Evolutionary conservation across 192 early-diverging fungal species (phyloP).

Genomic region (Backusella sp.): DNA sequence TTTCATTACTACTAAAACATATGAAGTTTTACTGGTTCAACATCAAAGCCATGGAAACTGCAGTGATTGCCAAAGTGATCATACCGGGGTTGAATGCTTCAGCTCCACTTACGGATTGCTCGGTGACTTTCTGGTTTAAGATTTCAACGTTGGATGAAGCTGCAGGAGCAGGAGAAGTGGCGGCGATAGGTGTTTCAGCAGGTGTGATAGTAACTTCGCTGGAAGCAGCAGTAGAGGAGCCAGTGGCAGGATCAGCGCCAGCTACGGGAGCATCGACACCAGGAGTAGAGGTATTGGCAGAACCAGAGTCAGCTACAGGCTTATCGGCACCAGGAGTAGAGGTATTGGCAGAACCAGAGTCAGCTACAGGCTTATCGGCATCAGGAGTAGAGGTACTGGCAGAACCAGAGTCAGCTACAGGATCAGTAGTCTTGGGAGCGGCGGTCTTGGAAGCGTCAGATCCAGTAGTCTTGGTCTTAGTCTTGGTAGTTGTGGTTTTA

Average conservation of each 20-base stretch:
- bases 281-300: not conserved
- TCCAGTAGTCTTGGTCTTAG: not conserved
- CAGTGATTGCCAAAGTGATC: not conserved
- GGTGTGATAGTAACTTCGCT: not conserved
- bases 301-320: not conserved
- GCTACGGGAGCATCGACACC: not conserved
- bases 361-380: not conserved
- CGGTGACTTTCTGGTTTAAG: conserved; percentile 9
- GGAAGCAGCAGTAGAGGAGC: conserved; percentile 9
- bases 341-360: not conserved
- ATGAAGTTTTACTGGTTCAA: not conserved
- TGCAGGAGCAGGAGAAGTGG: not conserved
- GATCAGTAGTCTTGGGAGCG: not conserved
- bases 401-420: not conserved
- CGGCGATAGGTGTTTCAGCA: not conserved
- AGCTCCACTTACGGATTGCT: conserved; percentile 23
- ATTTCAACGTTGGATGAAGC: conserved; percentile 1
- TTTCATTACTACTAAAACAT: conserved; percentile 3
- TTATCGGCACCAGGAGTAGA: not conserved
- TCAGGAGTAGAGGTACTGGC: not conserved
- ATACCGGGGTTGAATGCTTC: not conserved
- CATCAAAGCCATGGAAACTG: not conserved
- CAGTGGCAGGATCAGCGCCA: not conserved
- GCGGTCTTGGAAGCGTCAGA: not conserved
- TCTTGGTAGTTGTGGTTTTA: not conserved